Base-by-base conservation (phyloP, 495 filamentous ascomycete species). In the Hypoxylon cercidicola region DNA sequence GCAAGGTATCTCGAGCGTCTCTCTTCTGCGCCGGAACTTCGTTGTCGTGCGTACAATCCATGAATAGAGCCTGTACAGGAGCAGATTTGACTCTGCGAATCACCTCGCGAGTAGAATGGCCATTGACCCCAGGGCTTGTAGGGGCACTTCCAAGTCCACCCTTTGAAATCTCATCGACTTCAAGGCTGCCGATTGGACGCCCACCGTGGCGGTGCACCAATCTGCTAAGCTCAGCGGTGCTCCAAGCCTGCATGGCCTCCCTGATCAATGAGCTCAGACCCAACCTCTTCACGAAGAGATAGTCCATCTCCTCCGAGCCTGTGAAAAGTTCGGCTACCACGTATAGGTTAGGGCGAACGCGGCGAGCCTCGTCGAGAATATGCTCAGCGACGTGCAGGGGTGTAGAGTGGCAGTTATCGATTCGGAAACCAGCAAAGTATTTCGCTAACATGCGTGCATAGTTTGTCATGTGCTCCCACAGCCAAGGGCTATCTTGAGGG, bases 41-140 rank as follows among this genome's bases (percentile, higher is more conserved):
- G 70, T 99, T 99, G 77, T 99, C 96, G 74, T 99, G 96, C 1
- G 96, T 99, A 74, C 96, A 99, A 71, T 99, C 96, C 92, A 97
- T 97, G 76, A 99, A 98, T 1, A 99, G 80, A 2, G 95, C 96
- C 48, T 97, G 93, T 0, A 97, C 91, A 0, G 93, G 91, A 10
- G 86, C 89, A 19, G 88, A 85, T 34, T 89, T 90, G 73, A 97
- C 92, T 49, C 81, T 86, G 43, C 87, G 88, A 40, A 93, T 82
- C 21, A 85, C 81, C 70, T 93, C 88, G 28, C 79, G 73, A 0
- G 69, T 71, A 28, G 61, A 59, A 15, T 67, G 43, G 4, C 60
- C 72, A 43, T 72, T 66, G 23, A 59, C 28, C 8, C 50, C 40
- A n/a, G 71, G 59, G 12, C 66, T 75, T 11, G 62, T 67, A 34